Base-by-base conservation (phyloP, 768 basidiomycete genomes). In the Auricularia sp. region DNA sequence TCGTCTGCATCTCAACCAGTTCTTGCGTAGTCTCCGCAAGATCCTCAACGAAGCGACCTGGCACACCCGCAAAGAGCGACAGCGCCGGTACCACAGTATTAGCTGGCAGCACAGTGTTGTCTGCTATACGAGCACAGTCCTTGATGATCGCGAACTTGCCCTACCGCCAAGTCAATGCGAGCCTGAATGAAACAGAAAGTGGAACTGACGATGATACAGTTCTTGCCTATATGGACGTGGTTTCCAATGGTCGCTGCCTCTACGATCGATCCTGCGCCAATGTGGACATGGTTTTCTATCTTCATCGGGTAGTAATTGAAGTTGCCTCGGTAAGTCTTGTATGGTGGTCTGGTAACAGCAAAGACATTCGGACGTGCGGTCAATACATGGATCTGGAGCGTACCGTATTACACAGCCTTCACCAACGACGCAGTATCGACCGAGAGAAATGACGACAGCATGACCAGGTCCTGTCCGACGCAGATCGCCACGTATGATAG, bases 231-330 rank as follows among this genome's bases (percentile, higher is more conserved):
- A 72, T 94, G 87, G 61, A 97, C 94, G 68, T 94, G 87, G 71
- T 88, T 92, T 3, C 97, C 96, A 61, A 98, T 94, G 2, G 88
- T 89, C 0, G 95, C 94, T 0, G 97, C 97, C 77, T 99, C 97
- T 24, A 99, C 83, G 63, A 98, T 85, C 54, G 83, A 85, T 68
- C 85, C 84, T n/a, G 89, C 85, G 16, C 95, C 96, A 56, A 99
- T 92, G 67, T 96, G 89, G 29, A 98, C 97, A 72, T 92, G 87
- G 76, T 98, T 95, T 2, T 93, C 92, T 10, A 99, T 87, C 73
- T 95, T 94, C 88, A 98, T 93, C 4, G 96, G 96, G 71, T 98
- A 98, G 76, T 95, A 98, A 72, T 98, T 97, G 80, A 93, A 92
- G 67, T 89, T 87, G 67, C 90, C 90, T 62, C 91, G 85, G 73